These are phyloP conservation scores for Durotheca rogersii DNA, from an alignment of 495 filamentous ascomycete species.

Conservation along the genomic window DNA sequence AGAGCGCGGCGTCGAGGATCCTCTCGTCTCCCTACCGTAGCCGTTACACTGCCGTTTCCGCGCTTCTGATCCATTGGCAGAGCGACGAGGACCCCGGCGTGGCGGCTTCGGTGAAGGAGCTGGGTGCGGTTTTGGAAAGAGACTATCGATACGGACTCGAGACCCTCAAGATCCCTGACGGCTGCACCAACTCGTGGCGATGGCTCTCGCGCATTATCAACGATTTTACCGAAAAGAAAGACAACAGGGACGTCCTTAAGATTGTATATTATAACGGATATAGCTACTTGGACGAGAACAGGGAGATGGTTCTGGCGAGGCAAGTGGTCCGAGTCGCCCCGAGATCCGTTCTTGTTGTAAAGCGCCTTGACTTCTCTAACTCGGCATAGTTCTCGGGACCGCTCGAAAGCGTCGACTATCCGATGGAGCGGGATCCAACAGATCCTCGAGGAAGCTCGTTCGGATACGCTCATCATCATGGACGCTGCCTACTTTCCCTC, in stretches of 20 bases:
- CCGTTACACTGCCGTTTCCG: conserved; percentile 46
- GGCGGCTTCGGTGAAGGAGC: conserved; percentile 38
- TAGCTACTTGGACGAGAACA: conserved; percentile 47
- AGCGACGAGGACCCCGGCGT: conserved; percentile 44
- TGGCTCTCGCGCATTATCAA: conserved; percentile 46
- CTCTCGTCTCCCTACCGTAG: conserved; percentile 42
- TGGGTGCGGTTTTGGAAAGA: conserved; percentile 43
- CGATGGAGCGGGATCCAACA: conserved; percentile 51
- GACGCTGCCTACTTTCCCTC: conserved; percentile 52
- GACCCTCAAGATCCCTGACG: conserved; percentile 46
- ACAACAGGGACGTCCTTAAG: conserved; percentile 49
- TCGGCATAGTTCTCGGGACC: conserved; percentile 41
- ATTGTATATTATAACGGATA: conserved; percentile 51
- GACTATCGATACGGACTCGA: conserved; percentile 47
- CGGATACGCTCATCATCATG: conserved; percentile 53
- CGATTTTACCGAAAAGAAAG: conserved; percentile 46
- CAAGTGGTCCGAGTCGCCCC: conserved; percentile 16
- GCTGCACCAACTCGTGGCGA: conserved; percentile 42
- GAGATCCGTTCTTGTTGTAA: conserved; percentile 3
- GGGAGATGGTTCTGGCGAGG: conserved; percentile 53
- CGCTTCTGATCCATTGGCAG: conserved; percentile 50
- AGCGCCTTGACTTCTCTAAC: too few relatives aligned
- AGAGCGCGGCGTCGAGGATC: conserved; percentile 43
- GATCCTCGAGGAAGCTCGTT: conserved; percentile 45
- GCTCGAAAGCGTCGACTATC: conserved; percentile 41